phyloP scores from a whole-genome alignment of 176 grass and related monocot genomes.

The Eleusine indica region DNA sequence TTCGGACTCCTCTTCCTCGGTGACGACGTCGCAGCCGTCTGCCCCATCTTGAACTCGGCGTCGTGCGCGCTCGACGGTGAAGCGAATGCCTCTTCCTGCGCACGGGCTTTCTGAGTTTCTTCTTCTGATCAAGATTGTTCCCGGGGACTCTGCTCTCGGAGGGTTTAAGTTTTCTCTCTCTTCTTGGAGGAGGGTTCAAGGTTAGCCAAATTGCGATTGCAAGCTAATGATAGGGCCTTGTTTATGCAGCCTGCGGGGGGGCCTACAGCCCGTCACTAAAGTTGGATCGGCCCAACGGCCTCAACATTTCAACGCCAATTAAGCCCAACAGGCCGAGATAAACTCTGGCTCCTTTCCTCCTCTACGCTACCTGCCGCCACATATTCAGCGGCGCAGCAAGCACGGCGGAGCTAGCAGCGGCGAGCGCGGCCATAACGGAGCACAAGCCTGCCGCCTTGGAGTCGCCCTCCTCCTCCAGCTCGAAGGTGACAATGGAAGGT shows the following conservation, averaged over 20 bases:
- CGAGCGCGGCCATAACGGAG: too few relatives aligned
- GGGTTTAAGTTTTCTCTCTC: background rate
- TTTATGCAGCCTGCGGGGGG: background rate
- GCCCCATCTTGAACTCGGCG: slow-evolving; percentile 35
- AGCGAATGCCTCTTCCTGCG: background rate
- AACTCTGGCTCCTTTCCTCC: too few relatives aligned
- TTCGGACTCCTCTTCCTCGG: slow-evolving; percentile 59
- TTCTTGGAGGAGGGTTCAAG: slow-evolving; percentile 5
- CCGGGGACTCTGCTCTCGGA: background rate
- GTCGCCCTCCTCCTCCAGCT: background rate
- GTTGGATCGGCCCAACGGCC: too few relatives aligned
- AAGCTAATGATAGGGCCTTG: background rate
- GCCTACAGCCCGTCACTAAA: too few relatives aligned
- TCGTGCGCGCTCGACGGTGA: background rate
- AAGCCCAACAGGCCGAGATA: background rate
- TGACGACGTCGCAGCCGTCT: background rate
- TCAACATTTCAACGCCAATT: too few relatives aligned
- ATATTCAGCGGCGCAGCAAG: too few relatives aligned
- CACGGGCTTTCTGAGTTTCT: background rate
- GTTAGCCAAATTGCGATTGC: background rate
- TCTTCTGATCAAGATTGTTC: background rate
- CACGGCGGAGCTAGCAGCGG: too few relatives aligned
- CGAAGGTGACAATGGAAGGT: background rate
- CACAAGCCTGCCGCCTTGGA: too few relatives aligned
- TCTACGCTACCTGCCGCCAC: too few relatives aligned